These are phyloP conservation scores for Aegilops bicornis DNA, from an alignment of 176 grass and related monocot species.

Conservation along the genomic window DNA sequence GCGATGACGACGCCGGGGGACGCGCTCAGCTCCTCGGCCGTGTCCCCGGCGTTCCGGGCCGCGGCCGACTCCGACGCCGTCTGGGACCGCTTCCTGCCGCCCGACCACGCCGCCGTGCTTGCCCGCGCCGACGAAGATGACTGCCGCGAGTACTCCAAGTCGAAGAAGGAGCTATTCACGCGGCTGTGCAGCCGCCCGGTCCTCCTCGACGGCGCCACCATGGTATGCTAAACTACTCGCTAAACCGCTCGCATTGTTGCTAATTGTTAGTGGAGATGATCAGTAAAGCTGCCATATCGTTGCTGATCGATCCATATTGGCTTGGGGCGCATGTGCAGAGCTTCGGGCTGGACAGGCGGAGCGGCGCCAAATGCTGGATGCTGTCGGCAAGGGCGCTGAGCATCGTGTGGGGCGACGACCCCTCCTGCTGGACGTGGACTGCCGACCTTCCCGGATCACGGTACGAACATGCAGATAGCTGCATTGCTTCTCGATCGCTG, in stretches of 20 bases:
- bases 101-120: constrained; percentile 47
- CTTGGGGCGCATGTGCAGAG: constrained; percentile 33
- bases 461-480: not conserved
- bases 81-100: constrained; percentile 68
- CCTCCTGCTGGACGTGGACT: constrained; percentile 53
- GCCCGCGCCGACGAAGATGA: constrained; percentile 30
- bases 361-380: constrained; percentile 81
- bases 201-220: constrained; percentile 69
- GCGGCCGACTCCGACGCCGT: constrained; percentile 67
- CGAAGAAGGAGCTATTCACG: constrained; percentile 78
- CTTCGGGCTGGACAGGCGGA: constrained; percentile 60
- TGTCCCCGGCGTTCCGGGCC: constrained; percentile 56
- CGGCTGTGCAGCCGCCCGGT: constrained; percentile 54
- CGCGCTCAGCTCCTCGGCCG: constrained; percentile 52
- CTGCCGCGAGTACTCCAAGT: not conserved
- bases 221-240: constrained; percentile 20
- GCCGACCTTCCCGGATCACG: constrained; percentile 54
- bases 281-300: not conserved
- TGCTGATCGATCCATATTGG: not conserved
- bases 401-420: constrained; percentile 51
- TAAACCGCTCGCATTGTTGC: not conserved
- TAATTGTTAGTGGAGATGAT: no score
- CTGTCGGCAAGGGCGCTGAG: constrained; percentile 69
- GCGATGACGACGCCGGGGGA: constrained; percentile 64
- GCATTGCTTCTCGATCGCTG: not conserved